Evolutionary conservation across 768 basidiomycete species (phyloP), one percentile per base, ranked within the genome.

Genomic region (Porpolomopsis calyptriformis): DNA sequence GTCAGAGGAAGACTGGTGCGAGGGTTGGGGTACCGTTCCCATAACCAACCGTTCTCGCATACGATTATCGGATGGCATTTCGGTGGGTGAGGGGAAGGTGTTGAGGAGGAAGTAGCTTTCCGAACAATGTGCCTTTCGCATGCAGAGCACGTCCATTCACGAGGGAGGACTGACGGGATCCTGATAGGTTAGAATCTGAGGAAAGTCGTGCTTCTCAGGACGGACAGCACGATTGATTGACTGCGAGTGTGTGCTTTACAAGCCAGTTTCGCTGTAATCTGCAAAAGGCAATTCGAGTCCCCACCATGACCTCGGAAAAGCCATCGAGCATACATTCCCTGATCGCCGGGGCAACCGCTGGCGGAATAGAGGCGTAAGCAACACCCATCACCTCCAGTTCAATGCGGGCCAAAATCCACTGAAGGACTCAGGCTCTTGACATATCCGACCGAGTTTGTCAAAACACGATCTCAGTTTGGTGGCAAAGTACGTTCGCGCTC

Each of bases 381-480:
- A 7, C 14, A 4, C n/a, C 12, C 37, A 2, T 29, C 24, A 18
- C 24, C 29, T 19, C 40, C 16, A 43, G 10, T 37, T 25, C 10
- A 31, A 31, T 31, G 14, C 35, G 42, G 41, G 12, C 34, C 43
- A 42, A 47, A 38, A 55, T 35, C 48, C 42, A 49, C 63, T 68
- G 55, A 73, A 54, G 51, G 50, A 59, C 55, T 46, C 59, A 88
- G 85, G 49, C 85, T 85, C 65, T 65, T 85, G 51, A 93, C 87
- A 16, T 94, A 90, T 54, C 89, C 90, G 1, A 82, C 86, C 0
- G 91, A 98, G 60, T 93, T 80, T 56, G 82, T 94, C 42, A 97
- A 98, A 66, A 97, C 94, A 12, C 78, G 90, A 29, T 80, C 88
- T 2, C 94, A 98, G 65, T 96, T 97, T 53, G 77, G 84, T 35